Evolutionary conservation across 2,329 filamentous ascomycete genomes (phyloP), one percentile per base, ranked within the genome.

Genomic region (Fonsecaea pedrosoi): DNA sequence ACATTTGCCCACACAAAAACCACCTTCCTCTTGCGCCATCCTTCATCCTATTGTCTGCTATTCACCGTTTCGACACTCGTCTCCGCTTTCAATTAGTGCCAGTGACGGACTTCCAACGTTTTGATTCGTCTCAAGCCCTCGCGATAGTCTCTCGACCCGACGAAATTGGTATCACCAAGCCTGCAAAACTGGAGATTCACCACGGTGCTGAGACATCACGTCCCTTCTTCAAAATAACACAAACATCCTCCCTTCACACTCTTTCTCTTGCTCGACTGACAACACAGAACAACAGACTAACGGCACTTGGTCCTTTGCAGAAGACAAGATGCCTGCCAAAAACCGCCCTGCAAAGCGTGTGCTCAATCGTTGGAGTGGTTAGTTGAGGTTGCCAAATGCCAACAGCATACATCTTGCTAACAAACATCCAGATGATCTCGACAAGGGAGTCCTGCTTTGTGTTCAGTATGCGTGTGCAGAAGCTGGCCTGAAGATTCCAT

Each of bases 291-390:
- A 59, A 57, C 56, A 67, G 45, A 57, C 37, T 9, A 13, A 12
- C 30, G 21, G 50, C 48, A 25, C 50, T 45, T 61, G 32, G 18
- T 40, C 18, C 21, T 54, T 13, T 10, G 37, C 40, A 18, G 18
- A 9, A n/a, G 55, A 13, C 57, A 69, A 38, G 30, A 70, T 70
- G 66, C 32, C 63, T 55, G 59, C 37, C 34, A 38, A 54, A 50
- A 42, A 66, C 18, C 72, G 76, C 32, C 74, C 77, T 1, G 68
- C 74, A 30, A 79, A 75, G 64, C 75, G 80, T 6, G 74, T 69
- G 12, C 72, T 82, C 10, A 78, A 81, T 15, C 79, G 80, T 25
- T 82, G 80, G 80, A 76, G 79, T 67, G 75, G 80, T 81, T 76
- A 69, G 75, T 73, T 35, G 5, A 55, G 15, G 55, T n/a, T 21